Conservation (phyloP, 495 filamentous ascomycete species). For the Beverwykella pulmonaria region DNA sequence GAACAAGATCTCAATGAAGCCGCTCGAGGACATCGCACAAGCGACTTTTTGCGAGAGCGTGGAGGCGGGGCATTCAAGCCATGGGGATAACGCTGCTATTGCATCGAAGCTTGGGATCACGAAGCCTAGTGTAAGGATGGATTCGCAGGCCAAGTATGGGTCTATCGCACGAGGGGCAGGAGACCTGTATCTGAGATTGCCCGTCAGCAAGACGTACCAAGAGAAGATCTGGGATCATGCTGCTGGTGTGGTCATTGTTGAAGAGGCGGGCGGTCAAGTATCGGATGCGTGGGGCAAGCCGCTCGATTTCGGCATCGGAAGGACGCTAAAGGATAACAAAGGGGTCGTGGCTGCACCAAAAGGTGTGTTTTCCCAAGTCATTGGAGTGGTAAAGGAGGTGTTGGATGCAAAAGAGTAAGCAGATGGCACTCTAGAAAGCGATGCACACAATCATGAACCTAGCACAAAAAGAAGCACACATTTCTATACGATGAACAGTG, state of each 20-base stretch:
- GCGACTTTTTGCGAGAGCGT: conserved; percentile 96
- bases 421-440: background rate
- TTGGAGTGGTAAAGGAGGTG: conserved; percentile 80
- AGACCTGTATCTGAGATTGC: conserved; percentile 89
- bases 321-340: conserved; percentile 86
- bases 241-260: conserved; percentile 90
- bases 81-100: conserved; percentile 82
- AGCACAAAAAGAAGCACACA: background rate
- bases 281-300: conserved; percentile 79
- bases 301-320: conserved; percentile 82
- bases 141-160: conserved; percentile 97
- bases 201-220: conserved; percentile 80
- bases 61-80: conserved; percentile 85
- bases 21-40: conserved; percentile 68
- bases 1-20: conserved; percentile 74
- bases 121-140: conserved; percentile 82
- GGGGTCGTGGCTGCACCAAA: conserved; percentile 87
- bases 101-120: conserved; percentile 84
- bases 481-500: background rate
- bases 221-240: conserved; percentile 99
- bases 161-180: conserved; percentile 93
- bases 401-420: conserved; percentile 57
- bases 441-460: background rate
- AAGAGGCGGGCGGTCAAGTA: conserved; percentile 90
- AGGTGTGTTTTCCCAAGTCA: conserved; percentile 72